Evolutionary conservation across 2,329 filamentous ascomycete species (phyloP), one percentile per base, ranked within the genome.

Genomic region (Botrytis deweyae): DNA sequence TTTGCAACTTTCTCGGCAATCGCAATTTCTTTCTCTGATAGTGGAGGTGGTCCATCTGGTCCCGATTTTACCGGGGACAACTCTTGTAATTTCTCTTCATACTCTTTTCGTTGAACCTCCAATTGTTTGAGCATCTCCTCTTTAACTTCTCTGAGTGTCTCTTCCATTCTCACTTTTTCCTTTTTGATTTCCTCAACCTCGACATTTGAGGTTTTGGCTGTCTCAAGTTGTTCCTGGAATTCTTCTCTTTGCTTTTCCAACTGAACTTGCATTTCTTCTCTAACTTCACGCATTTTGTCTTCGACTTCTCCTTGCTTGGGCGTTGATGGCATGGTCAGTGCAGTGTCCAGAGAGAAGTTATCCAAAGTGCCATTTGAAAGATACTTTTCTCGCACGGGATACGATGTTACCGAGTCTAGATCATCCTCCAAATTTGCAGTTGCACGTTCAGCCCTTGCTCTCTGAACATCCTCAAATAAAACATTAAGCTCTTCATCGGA

Each of bases 401-500:
- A 98, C 0, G 95, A 98, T 42, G 91, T 92, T 66, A 92, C 89
- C 0, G 95, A 98, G 77, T 99, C 96, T 72, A 91, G 90, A 81
- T 98, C 96, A 73, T 98, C 95, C 73, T 95, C 93, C 59, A 92
- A 91, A 75, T 95, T 94, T 36, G 94, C 90, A 69, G 84, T 88
- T 72, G 94, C 93, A 75, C 90, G 88, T 78, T 91, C 89, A 0
- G 95, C 95, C 77, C 95, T 89, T 10, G 93, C 94, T 77, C 91
- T 90, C 82, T 98, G 95, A 44, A 99, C 91, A 79, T 98, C 95
- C 78, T 98, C 96, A 78, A 98, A 97, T 0, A 99, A 85, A 8
- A 92, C 90, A 83, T 98, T 97, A 40, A 99, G 87, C 81, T 99
- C 95, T 79, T 98, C 96, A 80, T 99, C 96, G 0, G 92, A 96